Base-by-base conservation (phyloP, 208 protist species). In the Phytomonas francai region DNA sequence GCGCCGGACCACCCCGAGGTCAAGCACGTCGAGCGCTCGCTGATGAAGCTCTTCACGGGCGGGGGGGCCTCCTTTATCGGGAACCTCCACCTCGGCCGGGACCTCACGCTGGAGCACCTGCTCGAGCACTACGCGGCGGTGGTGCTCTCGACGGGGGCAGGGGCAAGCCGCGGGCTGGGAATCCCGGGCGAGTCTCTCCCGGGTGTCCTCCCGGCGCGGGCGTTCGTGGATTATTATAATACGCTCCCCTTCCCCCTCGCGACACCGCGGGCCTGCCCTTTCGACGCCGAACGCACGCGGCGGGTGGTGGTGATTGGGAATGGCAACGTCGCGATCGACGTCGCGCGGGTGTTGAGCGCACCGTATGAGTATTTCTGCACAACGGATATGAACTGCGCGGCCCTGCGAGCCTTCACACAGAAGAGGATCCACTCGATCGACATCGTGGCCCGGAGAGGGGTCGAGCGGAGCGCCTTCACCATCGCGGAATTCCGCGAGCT, bases 1-100 rank as follows among this genome's bases (percentile, higher is more conserved):
- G 95, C 97, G 6, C 98, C 98, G 0, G 98, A 99, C 74, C 98
- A 99, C 76, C 96, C 91, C 0, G 97, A 99, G 65, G 96, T 98
- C 58, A 98, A 98, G 71, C 96, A 97, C 63, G 94, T 98, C 31
- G 89, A 91, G 74, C 83, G 85, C 63, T 85, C 94, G 67, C 98
- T 97, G 65, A 69, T 90, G 61, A 67, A 88, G 30, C 79, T 98
- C 59, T 92, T 93, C 70, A 76, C 87, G 67, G 73, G 78, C 32
- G 81, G 77, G 8, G 78, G 84, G 57, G 80, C 95, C 12, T 88
- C 85, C 32, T 98, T 93, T 81, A 83, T 97, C 54, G 97, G 97
- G 29, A 99, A 99, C 81, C 84, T 99, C 8, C 69, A 73, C 3
- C 64, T 98, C 12, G 94, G 95, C 19, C 87, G 74, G 39, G 82